Evolutionary conservation across 176 grass and related monocot species (phyloP), one percentile per base, ranked within the genome.

Genomic region (Triticum monococcum): DNA sequence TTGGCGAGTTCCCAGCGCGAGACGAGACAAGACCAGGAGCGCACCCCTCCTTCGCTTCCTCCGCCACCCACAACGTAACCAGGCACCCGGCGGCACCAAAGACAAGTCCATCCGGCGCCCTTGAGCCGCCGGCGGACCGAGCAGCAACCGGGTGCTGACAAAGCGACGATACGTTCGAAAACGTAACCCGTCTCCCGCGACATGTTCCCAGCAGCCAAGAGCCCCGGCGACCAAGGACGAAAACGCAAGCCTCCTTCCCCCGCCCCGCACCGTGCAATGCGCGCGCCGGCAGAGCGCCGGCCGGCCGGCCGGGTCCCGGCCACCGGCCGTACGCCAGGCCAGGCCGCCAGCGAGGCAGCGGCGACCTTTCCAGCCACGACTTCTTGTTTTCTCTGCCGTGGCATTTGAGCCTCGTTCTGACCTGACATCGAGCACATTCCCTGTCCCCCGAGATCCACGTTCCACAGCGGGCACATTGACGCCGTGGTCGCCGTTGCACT

Each of bases 111-210:
- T 30, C 43, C 24, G 24, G 72, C 46, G 43, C 17, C 24, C 8
- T 26, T 30, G 12, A 75, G 24, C 41, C 40, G 72, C 72, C 24
- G 43, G 2, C 43, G 72, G 17, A 56, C 13, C 67, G 54, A 26
- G 62, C 2, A 57, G 9, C 24, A 60, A 35, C 68, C 9, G 73
- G 4, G 26, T 72, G 79, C 40, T 65, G 84, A 66, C 71, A 80
- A 72, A 23, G 40, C 30, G 73, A 83, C 85, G 89, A 66, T 61
- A 11, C 22, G 13, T 13, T 68, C 85, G 16, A 91, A 9, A 41
- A 7, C 9, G 17, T 23, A 23, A 50, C 68, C 9, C 26, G 13
- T 28, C 11, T 81, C 45, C 68, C 26, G 72, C 43, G 17, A 14
- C 72, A 75, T 48, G 31, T 25, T 77, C 73, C 46, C 0, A 77